Evolutionary conservation across 2,329 filamentous ascomycete species (phyloP).

Genomic region (Diaporthe amygdali): DNA sequence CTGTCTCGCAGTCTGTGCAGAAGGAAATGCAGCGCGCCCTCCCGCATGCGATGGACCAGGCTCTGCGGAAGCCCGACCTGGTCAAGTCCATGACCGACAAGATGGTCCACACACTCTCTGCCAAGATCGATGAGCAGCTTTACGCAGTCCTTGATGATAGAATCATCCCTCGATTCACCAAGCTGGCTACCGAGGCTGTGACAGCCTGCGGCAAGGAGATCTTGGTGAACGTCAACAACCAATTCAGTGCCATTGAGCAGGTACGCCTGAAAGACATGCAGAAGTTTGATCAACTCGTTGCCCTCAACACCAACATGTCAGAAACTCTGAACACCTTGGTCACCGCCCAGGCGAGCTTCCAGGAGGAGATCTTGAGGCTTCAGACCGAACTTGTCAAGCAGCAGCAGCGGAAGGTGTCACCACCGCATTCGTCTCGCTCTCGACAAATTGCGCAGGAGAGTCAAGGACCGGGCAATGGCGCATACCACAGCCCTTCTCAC

Average conservation of each 20-base stretch:
- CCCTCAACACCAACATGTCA: slow-evolving; percentile 68
- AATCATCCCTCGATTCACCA: slow-evolving; percentile 70
- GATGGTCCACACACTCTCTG: slow-evolving; percentile 69
- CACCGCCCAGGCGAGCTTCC: slow-evolving; percentile 70
- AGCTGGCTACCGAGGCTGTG: slow-evolving; percentile 68
- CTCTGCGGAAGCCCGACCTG: slow-evolving; percentile 76
- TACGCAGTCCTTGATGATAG: slow-evolving; percentile 63
- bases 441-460: slow-evolving; percentile 31
- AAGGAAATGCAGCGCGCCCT: slow-evolving; percentile 76
- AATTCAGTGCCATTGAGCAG: slow-evolving; percentile 55
- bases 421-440: slow-evolving; percentile 25
- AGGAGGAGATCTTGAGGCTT: slow-evolving; percentile 66
- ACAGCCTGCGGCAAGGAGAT: slow-evolving; percentile 73
- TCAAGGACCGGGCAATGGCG: slow-evolving; percentile 22
- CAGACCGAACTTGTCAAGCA: slow-evolving; percentile 36
- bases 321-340: slow-evolving; percentile 75
- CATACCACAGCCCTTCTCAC: slow-evolving; percentile 25
- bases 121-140: slow-evolving; percentile 74
- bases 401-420: slow-evolving; percentile 28
- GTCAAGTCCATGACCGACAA: slow-evolving; percentile 75
- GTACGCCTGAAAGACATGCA: slow-evolving; percentile 57
- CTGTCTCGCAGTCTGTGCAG: slow-evolving; percentile 70
- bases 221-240: slow-evolving; percentile 63
- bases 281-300: slow-evolving; percentile 77
- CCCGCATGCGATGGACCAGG: slow-evolving; percentile 68